Conservation (phyloP, 805 yeast species). For the Candida nanaspora region DNA sequence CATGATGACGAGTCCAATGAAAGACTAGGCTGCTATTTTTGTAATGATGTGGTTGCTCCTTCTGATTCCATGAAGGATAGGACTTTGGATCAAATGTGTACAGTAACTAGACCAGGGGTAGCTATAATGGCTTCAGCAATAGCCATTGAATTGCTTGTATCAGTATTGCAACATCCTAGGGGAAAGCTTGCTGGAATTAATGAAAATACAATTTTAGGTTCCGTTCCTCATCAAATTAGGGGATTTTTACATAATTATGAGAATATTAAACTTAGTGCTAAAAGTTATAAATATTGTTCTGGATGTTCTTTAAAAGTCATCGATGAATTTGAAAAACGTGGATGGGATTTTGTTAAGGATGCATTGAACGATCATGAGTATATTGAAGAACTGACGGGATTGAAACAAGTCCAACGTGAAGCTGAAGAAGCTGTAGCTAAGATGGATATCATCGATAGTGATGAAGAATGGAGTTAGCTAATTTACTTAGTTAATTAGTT, state of each 20-base stretch:
- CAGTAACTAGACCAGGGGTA: slow-evolving; percentile 95
- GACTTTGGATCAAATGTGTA: slow-evolving; percentile 96
- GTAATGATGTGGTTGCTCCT: slow-evolving; percentile 95
- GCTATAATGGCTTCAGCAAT: slow-evolving; percentile 81
- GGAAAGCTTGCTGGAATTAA: slow-evolving; percentile 34
- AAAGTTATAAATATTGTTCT: slow-evolving; percentile 72
- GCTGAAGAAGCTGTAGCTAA: slow-evolving; percentile 49
- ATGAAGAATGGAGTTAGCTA: slow-evolving; percentile 20
- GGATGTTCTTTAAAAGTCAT: slow-evolving; percentile 72
- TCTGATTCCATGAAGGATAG: slow-evolving; percentile 79
- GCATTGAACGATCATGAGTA: slow-evolving; percentile 63
- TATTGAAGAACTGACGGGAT: slow-evolving; percentile 75
- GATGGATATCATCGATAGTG: slow-evolving; percentile 33
- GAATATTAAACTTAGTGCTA: slow-evolving; percentile 59
- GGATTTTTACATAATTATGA: slow-evolving; percentile 71
- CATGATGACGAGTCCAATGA: slow-evolving; percentile 8
- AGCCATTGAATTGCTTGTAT: slow-evolving; percentile 77
- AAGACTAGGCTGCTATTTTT: slow-evolving; percentile 86
- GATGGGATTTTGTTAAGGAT: slow-evolving; percentile 75
- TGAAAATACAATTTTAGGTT: slow-evolving; percentile 48
- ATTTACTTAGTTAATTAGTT: neutral
- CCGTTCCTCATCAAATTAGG: slow-evolving; percentile 82
- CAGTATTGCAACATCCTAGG: slow-evolving; percentile 61
- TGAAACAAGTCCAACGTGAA: slow-evolving; percentile 60
- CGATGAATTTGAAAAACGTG: slow-evolving; percentile 38